Evolutionary conservation across 2,329 filamentous ascomycete species (phyloP).

Genomic region (Xylaria sp.): DNA sequence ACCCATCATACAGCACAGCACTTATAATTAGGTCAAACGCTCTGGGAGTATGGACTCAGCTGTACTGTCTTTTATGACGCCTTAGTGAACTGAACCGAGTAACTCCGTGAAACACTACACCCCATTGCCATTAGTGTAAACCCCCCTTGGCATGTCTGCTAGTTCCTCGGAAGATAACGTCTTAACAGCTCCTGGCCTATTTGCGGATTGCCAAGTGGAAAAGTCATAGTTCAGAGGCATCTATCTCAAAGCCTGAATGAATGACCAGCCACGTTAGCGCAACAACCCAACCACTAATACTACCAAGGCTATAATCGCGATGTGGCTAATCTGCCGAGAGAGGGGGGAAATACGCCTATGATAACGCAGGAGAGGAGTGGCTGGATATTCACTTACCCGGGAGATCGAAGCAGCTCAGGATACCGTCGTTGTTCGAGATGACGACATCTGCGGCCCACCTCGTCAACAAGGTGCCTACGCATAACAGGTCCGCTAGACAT

Average conservation of each 20-base stretch:
- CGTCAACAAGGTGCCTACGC: background rate
- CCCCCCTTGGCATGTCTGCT: background rate
- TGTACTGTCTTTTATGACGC: background rate
- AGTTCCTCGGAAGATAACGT: no score
- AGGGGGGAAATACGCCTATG: no score
- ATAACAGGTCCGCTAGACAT: background rate
- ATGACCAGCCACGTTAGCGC: background rate
- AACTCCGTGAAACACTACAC: no score
- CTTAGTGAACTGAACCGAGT: no score
- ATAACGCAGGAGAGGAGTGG: background rate
- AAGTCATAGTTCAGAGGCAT: background rate
- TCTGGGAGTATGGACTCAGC: background rate
- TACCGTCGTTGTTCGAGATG: constrained; percentile 9
- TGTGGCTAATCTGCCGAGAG: background rate
- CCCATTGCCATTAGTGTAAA: background rate
- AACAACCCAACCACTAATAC: background rate
- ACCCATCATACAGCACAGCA: constrained; percentile 2
- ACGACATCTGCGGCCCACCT: constrained; percentile 4
- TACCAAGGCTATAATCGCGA: background rate
- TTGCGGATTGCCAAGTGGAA: no score
- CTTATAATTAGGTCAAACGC: background rate
- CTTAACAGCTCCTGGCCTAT: no score
- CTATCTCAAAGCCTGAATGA: background rate
- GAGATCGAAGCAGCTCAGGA: constrained; percentile 9
- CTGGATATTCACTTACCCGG: constrained; percentile 11